Base-by-base conservation (phyloP, 2,329 filamentous ascomycete genomes). In the Didymella lethalis region DNA sequence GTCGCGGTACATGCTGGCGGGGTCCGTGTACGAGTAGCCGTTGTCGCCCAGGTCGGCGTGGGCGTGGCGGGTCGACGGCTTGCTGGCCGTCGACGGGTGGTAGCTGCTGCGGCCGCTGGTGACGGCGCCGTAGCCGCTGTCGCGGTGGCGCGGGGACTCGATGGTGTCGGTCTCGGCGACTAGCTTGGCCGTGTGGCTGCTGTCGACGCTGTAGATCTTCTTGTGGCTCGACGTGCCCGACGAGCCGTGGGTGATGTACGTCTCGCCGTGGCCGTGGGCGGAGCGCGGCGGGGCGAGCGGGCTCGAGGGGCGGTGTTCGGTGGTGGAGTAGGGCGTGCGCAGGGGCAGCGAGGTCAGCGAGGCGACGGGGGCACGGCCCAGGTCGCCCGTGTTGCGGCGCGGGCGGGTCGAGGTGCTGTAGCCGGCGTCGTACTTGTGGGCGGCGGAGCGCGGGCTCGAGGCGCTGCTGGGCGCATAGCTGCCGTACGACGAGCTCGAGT, bases 1-100 rank as follows among this genome's bases (percentile, higher is more conserved):
- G 52, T 82, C 80, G 41, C 77, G 74, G 67, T 81, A 83, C 81
- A 83, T 83, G 65, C 76, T 76, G 10, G 80, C 80, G 4, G 81
- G 72, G 62, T 83, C 80, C 1, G 81, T 83, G 71, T 83, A 84
- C 3, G 80, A 82, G 64, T 79, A 83, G 49, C 75, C 76, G 46
- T 79, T 78, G 46, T 81, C 79, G 31, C 67, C 68, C 38, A 77
- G 48, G 40, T 81, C 79, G 40, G 65, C 64, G n/a, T 66, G 56
- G n/a, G 65, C 63, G 16, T 66, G 56, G n/a, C 71, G 70, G 8
- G 51, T 34, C 11, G 64, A 59, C 5, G 71, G 65, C 59, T 72
- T 72, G 64, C 36, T 52, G 51, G n/a, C 31, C 64, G 31, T 38
- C 64, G 31, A 63, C 54, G 34, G 58, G 54, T 73, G 70, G 60